Evolutionary conservation across 1,284 basidiomycete genomes (phyloP).

Genomic region (Megacollybia platyphylla): DNA sequence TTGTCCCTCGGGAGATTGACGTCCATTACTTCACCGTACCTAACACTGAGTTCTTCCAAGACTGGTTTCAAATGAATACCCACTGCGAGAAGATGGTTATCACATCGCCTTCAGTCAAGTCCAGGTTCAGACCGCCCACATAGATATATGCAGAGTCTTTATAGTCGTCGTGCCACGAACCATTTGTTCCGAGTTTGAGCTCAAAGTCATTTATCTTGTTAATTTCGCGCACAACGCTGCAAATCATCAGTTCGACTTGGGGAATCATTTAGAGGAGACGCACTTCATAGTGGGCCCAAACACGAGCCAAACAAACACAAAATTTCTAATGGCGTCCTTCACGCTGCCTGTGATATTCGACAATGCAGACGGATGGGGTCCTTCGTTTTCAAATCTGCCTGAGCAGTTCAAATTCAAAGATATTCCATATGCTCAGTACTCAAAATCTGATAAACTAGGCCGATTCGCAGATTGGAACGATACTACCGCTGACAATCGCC

Average conservation of each 20-base stretch:
- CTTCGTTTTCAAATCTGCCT: constrained; percentile 63
- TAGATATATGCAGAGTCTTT: constrained; percentile 96
- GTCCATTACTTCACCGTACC: constrained; percentile 93
- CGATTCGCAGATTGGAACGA: constrained; percentile 98
- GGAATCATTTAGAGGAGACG: no score
- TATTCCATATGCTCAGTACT: constrained; percentile 94
- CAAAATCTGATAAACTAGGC: constrained; percentile 96
- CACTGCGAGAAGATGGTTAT: constrained; percentile 97
- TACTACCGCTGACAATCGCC: constrained; percentile 50
- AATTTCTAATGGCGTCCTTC: constrained; percentile 55
- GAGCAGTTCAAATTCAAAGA: constrained; percentile 78
- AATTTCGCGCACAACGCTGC: constrained; percentile 86
- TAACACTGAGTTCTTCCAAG: constrained; percentile 15
- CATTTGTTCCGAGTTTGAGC: constrained; percentile 70
- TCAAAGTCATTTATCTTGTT: constrained; percentile 88
- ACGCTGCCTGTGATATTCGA: constrained; percentile 68
- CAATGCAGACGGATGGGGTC: constrained; percentile 76
- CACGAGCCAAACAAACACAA: background rate
- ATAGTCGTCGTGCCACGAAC: constrained; percentile 98
- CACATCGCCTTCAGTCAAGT: constrained; percentile 95
- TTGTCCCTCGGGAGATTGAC: constrained; percentile 91
- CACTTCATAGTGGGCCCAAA: background rate
- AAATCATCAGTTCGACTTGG: background rate
- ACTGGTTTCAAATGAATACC: constrained; percentile 14
- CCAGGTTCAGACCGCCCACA: constrained; percentile 75